These are phyloP conservation scores for Calendula officinalis DNA, from an alignment of 129 eudicot species.

Conservation along the genomic window DNA sequence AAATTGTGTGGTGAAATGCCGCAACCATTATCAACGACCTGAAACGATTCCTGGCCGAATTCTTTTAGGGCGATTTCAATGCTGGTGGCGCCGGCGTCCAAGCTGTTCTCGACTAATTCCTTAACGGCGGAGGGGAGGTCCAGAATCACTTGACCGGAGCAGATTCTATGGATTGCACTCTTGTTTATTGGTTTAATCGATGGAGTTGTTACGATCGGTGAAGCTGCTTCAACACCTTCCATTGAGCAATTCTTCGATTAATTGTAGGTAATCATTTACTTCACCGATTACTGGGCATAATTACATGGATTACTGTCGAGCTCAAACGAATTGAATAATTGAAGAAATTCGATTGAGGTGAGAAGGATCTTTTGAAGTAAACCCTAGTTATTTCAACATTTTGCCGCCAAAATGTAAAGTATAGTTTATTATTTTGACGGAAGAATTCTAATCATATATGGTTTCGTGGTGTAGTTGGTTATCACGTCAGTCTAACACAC, in stretches of 20 bases:
- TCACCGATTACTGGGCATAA: not conserved
- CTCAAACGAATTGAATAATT: slow-evolving; percentile 2
- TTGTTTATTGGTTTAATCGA: slow-evolving; percentile 69
- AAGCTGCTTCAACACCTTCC: slow-evolving; percentile 33
- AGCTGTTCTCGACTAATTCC: slow-evolving; percentile 92
- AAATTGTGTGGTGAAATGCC: slow-evolving; percentile 18
- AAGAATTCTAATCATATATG: not conserved
- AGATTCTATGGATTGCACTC: slow-evolving; percentile 75
- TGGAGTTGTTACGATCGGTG: slow-evolving; percentile 29
- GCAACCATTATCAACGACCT: slow-evolving; percentile 46
- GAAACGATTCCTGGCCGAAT: slow-evolving; percentile 40
- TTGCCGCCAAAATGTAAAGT: slow-evolving; percentile 25
- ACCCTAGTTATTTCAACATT: slow-evolving; percentile 15
- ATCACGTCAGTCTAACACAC: slow-evolving; percentile 94
- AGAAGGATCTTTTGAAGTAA: not conserved
- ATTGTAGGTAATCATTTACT: slow-evolving; percentile 2
- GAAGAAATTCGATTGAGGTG: not conserved
- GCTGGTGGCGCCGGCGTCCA: slow-evolving; percentile 91
- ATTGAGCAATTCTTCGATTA: slow-evolving; percentile 24
- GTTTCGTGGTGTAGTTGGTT: slow-evolving; percentile 90
- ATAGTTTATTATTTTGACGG: no score
- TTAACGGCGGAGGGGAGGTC: slow-evolving; percentile 90
- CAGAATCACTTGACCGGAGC: slow-evolving; percentile 86
- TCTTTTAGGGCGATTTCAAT: slow-evolving; percentile 29
- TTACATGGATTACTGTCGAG: not conserved